phyloP scores from a whole-genome alignment of 345 rosid genomes.

The Microthlaspi erraticum region DNA sequence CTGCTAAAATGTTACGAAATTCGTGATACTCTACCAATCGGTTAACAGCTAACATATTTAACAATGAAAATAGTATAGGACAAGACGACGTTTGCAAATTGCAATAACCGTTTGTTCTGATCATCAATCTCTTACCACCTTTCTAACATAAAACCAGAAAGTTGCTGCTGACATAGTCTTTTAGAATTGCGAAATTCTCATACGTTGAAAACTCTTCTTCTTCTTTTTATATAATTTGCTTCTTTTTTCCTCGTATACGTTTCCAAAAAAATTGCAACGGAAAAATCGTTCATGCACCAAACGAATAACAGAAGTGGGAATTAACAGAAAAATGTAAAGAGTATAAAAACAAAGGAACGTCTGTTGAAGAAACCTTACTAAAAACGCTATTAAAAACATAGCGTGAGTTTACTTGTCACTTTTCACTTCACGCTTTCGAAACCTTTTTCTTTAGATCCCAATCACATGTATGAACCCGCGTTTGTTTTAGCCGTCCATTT shows the following conservation, averaged over 20 bases:
- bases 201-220: not conserved
- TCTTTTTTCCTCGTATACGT: not conserved
- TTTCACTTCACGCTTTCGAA: conserved; percentile 39
- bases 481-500: conserved; percentile 40
- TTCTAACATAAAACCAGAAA: too few species aligned
- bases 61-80: too few species aligned
- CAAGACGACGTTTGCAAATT: not conserved
- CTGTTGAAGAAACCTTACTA: conserved; percentile 22
- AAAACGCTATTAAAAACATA: conserved; percentile 23
- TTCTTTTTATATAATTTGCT: not conserved
- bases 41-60: not conserved
- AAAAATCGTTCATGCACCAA: conserved; percentile 32
- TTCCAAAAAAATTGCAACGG: conserved; percentile 24
- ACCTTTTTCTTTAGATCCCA: conserved; percentile 35
- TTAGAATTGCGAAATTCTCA: not conserved
- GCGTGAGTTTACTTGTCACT: conserved; percentile 37
- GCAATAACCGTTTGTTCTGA: conserved; percentile 4
- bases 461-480: conserved; percentile 43
- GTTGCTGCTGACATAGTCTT: not conserved
- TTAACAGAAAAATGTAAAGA: conserved; percentile 6
- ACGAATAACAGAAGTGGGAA: conserved; percentile 5
- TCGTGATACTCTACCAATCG: not conserved
- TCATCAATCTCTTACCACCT: not conserved
- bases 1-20: not conserved
- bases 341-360: conserved; percentile 28